Evolutionary conservation across 768 basidiomycete genomes (phyloP).

Genomic region (Boletus edulis): DNA sequence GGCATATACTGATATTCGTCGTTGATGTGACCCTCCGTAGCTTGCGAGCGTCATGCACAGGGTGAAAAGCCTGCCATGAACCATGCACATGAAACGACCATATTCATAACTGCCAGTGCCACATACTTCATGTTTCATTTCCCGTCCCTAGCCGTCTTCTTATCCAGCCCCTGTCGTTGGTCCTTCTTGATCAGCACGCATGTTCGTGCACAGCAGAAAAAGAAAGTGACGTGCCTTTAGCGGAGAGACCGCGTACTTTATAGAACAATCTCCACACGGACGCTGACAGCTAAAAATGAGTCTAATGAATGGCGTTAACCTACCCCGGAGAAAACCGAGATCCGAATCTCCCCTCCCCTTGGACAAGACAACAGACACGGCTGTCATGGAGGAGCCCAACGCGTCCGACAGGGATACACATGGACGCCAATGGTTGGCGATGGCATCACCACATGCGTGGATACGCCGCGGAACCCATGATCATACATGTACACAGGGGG

Average conservation of each 20-base stretch:
- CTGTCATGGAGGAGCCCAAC: neutral
- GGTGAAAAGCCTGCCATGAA: neutral
- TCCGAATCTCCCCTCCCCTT: constrained; percentile 7
- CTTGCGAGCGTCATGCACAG: neutral
- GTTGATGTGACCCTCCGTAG: neutral
- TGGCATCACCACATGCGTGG: constrained; percentile 11
- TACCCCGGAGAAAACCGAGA: constrained; percentile 15
- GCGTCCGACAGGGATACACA: neutral
- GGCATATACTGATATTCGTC: neutral
- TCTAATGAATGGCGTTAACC: neutral
- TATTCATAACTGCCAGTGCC: neutral
- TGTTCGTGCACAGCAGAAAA: neutral
- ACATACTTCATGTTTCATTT: neutral
- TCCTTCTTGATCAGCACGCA: constrained; percentile 8
- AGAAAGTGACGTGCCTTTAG: neutral
- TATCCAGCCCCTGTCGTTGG: constrained; percentile 1
- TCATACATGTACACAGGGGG: constrained; percentile 1
- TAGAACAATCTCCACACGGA: neutral
- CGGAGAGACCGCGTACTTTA: neutral
- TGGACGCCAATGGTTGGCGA: neutral
- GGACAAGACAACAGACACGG: neutral
- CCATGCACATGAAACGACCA: neutral
- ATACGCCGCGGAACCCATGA: neutral
- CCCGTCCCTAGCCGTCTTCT: neutral
- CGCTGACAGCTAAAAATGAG: neutral